Evolutionary conservation across 228 moss, liverwort and hornwort genomes (phyloP).

Genomic region (Sphagnum magellanicum): DNA sequence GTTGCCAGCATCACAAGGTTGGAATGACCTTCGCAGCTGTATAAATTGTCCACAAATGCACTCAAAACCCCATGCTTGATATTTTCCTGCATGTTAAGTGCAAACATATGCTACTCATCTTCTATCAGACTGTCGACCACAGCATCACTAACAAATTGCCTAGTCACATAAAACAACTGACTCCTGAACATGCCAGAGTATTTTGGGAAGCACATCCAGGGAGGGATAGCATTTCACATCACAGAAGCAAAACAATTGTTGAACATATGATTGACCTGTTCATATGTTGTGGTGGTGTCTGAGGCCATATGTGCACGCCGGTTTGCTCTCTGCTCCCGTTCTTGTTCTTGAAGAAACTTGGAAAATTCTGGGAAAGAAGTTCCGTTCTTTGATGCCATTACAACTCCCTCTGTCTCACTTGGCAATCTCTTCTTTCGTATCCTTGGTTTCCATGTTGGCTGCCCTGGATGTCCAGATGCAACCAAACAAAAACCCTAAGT

Average conservation of each 20-base stretch:
- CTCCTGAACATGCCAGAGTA: not conserved
- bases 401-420: not conserved
- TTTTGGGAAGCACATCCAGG: not conserved
- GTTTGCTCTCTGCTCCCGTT: conserved; percentile 14
- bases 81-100: no score
- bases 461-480: conserved; percentile 1
- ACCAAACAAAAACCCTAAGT: not conserved
- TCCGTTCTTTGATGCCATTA: conserved; percentile 12
- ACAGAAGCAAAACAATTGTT: not conserved
- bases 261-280: not conserved
- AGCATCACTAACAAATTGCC: no score
- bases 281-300: not conserved
- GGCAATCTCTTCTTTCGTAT: conserved; percentile 15
- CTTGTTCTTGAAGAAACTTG: conserved; percentile 28
- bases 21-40: conserved; percentile 24
- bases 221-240: no score
- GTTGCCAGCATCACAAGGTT: conserved; percentile 12
- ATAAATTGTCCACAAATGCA: not conserved
- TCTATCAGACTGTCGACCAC: no score
- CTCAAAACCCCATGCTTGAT: not conserved
- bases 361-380: conserved; percentile 41
- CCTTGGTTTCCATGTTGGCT: conserved; percentile 12
- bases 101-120: no score
- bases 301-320: conserved; percentile 9
- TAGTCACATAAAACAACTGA: not conserved